Percentiles rank a stretch among this genome's conserved stretches.
Evolutionary conservation across 495 filamentous ascomycete species (phyloP).

Genomic region (Hypoxylon fragiforme): DNA sequence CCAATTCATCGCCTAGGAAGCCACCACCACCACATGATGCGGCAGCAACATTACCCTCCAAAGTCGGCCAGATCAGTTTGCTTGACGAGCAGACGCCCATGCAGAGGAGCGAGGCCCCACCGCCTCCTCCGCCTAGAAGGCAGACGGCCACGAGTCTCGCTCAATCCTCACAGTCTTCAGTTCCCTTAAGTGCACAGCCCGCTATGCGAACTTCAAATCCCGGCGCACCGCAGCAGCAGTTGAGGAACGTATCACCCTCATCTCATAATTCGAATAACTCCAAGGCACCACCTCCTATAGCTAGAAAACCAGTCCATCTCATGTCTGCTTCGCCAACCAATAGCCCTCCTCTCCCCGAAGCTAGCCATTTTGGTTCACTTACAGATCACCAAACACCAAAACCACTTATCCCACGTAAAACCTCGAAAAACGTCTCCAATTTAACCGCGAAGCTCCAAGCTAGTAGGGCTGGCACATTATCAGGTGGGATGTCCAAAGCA

Average conservation of each 20-base stretch:
- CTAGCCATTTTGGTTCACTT: slow-evolving; percentile 3
- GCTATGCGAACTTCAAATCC: slow-evolving; percentile 7
- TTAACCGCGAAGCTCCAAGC: slow-evolving; percentile 35
- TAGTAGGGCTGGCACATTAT: slow-evolving; percentile 23
- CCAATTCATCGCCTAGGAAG: slow-evolving; percentile 49
- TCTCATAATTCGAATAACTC: slow-evolving; percentile 41
- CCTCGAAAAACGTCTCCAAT: slow-evolving; percentile 30
- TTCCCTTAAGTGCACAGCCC: slow-evolving; percentile 6
- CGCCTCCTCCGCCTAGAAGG: slow-evolving; percentile 53
- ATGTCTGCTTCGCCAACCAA: slow-evolving; percentile 41
- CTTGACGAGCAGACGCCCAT: slow-evolving; percentile 37
- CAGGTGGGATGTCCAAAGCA: slow-evolving; percentile 31
- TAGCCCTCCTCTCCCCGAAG: slow-evolving; percentile 30
- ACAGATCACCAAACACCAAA: slow-evolving; percentile 24
- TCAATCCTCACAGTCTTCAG: slow-evolving; percentile 24
- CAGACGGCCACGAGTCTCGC: slow-evolving; percentile 36
- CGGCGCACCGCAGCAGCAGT: slow-evolving; percentile 6
- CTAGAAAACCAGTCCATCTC: slow-evolving; percentile 57
- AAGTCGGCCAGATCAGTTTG: slow-evolving; percentile 43
- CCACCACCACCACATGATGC: slow-evolving; percentile 59
- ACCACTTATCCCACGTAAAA: slow-evolving; percentile 29
- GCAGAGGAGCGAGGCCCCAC: slow-evolving; percentile 42
- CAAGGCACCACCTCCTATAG: slow-evolving; percentile 56
- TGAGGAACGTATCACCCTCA: slow-evolving; percentile 31
- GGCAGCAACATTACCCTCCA: slow-evolving; percentile 46